Base-by-base conservation (phyloP, 2,329 filamentous ascomycete species). In the Kalmusia sp. region DNA sequence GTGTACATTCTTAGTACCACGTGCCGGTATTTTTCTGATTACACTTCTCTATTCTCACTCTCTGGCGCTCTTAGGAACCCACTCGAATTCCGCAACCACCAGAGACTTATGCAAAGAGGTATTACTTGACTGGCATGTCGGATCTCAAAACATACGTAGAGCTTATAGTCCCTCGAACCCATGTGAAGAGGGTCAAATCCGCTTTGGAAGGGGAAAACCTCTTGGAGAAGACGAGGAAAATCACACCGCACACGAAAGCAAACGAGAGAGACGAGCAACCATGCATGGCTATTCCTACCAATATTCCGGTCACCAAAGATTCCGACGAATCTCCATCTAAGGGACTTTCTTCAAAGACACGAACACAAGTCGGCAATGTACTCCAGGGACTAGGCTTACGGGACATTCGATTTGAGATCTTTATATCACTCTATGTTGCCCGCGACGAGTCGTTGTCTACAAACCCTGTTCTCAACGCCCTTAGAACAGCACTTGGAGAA, bases 141-240 rank as follows among this genome's bases (percentile, higher is more conserved):
- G 39, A 39, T 3, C 17, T 30, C 6, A 8, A 33, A 17, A 22
- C 15, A 12, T 24, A 27, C 7, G n/a, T 63, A 1, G 51, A 49
- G 3, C 24, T 75, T 4, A 2, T 71, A 2, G 75, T 76, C 1
- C 68, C 74, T 1, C 61, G 58, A 21, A 24, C 53, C 8, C 60
- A 70, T 11, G 75, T 78, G 30, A 78, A 78, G 49, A 59, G 43
- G 2, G 71, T 76, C 0, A 79, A 79, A 41, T 59, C 62, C 2
- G 66, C 66, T 2, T 54, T 79, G n/a, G 74, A 78, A 53, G 44
- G 46, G 8, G 41, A 46, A 6, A 62, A 59, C 6, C 33, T 54
- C n/a, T 54, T 76, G 1, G 67, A 76, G 33, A 64, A 60, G 22
- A 56, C 39, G 3, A 54, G 40, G 34, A 73, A 69, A 39, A 76